phyloP scores from a whole-genome alignment of 768 basidiomycete species.

The Boletus subparvulus region DNA sequence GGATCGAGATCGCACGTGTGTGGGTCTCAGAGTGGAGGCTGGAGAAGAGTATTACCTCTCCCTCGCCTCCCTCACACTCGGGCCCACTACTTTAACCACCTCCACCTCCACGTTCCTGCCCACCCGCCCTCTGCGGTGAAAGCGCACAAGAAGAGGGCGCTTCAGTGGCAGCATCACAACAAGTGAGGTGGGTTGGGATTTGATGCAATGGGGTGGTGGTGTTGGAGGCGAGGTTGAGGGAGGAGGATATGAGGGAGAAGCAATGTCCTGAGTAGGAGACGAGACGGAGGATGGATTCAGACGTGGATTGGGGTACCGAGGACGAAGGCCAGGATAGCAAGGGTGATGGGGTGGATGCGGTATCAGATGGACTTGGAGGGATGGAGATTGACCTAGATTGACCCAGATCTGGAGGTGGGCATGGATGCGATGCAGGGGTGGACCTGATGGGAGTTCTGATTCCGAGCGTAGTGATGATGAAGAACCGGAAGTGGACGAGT shows the following conservation, averaged over 20 bases:
- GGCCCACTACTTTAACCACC: neutral
- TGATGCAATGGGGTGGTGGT: conserved; percentile 35
- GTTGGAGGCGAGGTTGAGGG: conserved; percentile 51
- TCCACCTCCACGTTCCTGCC: neutral
- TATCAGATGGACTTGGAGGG: conserved; percentile 38
- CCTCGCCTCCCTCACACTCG: conserved; percentile 30
- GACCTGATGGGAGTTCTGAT: conserved; percentile 43
- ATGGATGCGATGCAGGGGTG: conserved; percentile 54
- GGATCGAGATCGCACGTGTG: neutral
- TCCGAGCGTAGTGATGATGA: conserved; percentile 33
- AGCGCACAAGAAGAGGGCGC: conserved; percentile 20
- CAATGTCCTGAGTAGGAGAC: conserved; percentile 45
- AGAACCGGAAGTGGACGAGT: conserved; percentile 5
- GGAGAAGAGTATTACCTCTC: conserved; percentile 16
- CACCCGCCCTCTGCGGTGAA: conserved; percentile 23
- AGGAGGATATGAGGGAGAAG: conserved; percentile 29
- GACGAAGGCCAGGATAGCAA: conserved; percentile 21
- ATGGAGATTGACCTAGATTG: conserved; percentile 71
- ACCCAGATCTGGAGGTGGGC: conserved; percentile 46
- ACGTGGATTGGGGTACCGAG: conserved; percentile 63
- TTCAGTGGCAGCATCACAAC: conserved; percentile 17
- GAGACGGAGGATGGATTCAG: conserved; percentile 61
- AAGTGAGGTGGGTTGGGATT: conserved; percentile 33
- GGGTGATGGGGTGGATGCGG: conserved; percentile 23
- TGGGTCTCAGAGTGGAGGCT: neutral